A percentile compares a stretch with the other conserved stretches of the same genome.
phyloP scores from a whole-genome alignment of 2,329 filamentous ascomycete genomes.

The Blastomyces emzantsi region DNA sequence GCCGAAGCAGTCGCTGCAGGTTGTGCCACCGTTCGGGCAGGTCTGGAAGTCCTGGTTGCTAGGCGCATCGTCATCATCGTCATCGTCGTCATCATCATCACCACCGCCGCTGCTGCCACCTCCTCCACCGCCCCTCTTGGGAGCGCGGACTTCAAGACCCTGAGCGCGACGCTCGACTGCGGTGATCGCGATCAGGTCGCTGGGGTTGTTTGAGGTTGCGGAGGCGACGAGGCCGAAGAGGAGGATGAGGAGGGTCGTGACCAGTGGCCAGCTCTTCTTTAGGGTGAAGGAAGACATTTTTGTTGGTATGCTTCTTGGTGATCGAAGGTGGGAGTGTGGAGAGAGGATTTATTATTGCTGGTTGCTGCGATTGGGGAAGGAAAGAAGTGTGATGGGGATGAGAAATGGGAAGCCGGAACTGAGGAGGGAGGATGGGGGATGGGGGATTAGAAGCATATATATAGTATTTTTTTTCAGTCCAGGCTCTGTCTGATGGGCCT shows the following conservation, averaged over 20 bases:
- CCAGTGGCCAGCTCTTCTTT: constrained; percentile 1
- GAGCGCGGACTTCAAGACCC: background rate
- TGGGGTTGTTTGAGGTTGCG: background rate
- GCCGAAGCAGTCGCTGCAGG: constrained; percentile 6
- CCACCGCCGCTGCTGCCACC: too few relatives aligned
- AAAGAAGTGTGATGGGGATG: background rate
- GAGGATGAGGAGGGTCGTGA: constrained; percentile 3
- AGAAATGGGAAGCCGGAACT: background rate
- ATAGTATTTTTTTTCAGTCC: background rate
- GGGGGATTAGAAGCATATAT: background rate
- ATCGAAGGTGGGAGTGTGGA: background rate
- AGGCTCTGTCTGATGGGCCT: background rate
- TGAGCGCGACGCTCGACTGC: background rate
- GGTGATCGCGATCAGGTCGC: background rate
- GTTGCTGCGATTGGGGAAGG: background rate
- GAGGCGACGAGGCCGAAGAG: constrained; percentile 1
- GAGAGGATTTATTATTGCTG: background rate
- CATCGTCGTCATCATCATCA: background rate
- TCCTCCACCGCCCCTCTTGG: background rate
- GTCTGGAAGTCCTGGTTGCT: background rate
- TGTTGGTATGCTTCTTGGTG: background rate
- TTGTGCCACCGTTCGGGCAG: constrained; percentile 1
- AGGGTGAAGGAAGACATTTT: constrained; percentile 5
- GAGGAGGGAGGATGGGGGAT: background rate
- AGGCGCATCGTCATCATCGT: background rate